A percentile compares a stretch with the other conserved stretches of the same genome.
phyloP scores from a whole-genome alignment of 2,329 filamentous ascomycete species.

The Penicillium hordei region DNA sequence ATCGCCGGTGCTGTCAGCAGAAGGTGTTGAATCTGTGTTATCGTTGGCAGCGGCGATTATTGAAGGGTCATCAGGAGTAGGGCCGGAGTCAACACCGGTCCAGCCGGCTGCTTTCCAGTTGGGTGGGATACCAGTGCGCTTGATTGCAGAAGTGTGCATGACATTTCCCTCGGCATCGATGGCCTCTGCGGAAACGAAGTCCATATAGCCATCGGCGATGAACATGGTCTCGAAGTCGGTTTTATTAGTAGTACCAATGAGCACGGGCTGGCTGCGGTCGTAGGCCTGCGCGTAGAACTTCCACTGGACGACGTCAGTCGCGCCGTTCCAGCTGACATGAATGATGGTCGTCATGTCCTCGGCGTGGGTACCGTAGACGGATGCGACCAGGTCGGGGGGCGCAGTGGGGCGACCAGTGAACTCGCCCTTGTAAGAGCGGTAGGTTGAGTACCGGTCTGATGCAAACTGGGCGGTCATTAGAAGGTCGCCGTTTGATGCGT shows the following conservation, averaged over 20 bases:
- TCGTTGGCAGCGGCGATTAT: constrained; percentile 21
- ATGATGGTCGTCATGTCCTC: constrained; percentile 23
- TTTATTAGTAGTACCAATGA: constrained; percentile 29
- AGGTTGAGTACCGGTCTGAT: constrained; percentile 38
- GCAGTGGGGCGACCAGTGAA: constrained; percentile 37
- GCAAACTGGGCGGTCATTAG: constrained; percentile 40
- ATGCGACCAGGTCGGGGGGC: constrained; percentile 35
- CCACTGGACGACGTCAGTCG: constrained; percentile 38
- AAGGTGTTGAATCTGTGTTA: constrained; percentile 7
- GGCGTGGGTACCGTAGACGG: constrained; percentile 30
- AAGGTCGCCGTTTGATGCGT: constrained; percentile 34
- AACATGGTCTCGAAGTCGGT: constrained; percentile 39
- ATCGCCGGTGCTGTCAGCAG: background rate
- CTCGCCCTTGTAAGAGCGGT: constrained; percentile 43
- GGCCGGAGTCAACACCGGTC: constrained; percentile 18
- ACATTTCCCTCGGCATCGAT: constrained; percentile 20
- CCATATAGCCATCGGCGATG: constrained; percentile 31
- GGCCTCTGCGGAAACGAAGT: constrained; percentile 29
- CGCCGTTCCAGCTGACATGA: constrained; percentile 33
- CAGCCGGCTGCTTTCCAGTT: constrained; percentile 37
- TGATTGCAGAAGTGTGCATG: constrained; percentile 26
- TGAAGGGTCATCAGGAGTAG: constrained; percentile 31
- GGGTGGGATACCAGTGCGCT: constrained; percentile 26
- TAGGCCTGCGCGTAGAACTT: constrained; percentile 30
- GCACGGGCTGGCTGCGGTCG: constrained; percentile 17